phyloP scores from a whole-genome alignment of 495 filamentous ascomycete genomes.

The Neurospora sp. region DNA sequence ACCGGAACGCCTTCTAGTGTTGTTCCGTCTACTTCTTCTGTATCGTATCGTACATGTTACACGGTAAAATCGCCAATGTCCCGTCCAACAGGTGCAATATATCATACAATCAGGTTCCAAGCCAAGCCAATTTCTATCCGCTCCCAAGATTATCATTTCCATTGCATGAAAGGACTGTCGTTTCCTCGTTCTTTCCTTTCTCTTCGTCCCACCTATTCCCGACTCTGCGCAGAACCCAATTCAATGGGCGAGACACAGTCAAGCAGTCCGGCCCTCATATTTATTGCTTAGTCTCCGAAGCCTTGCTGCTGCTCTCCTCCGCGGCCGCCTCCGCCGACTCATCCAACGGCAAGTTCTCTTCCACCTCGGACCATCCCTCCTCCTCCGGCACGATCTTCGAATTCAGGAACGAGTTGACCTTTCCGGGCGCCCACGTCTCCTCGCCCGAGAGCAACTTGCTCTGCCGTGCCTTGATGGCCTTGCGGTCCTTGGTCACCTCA shows the following conservation, averaged over 20 bases:
- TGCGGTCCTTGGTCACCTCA: conserved; percentile 7
- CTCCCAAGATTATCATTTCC: not conserved
- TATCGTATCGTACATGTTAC: not conserved
- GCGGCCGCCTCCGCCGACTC: conserved; percentile 9
- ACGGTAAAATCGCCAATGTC: not conserved
- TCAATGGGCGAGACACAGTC: not conserved
- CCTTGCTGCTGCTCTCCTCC: conserved; percentile 2
- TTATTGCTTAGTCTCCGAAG: not conserved
- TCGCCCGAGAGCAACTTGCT: conserved; percentile 23
- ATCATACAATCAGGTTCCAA: not conserved
- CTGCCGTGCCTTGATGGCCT: conserved; percentile 21
- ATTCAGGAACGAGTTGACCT: conserved; percentile 39
- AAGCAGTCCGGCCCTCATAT: not conserved
- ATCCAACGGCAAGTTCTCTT: conserved; percentile 5
- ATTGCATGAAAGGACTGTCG: not conserved
- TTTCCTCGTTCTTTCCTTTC: not conserved
- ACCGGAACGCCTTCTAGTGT: not conserved
- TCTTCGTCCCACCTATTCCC: not conserved
- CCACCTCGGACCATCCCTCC: conserved; percentile 24
- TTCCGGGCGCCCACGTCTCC: conserved; percentile 28
- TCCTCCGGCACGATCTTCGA: conserved; percentile 18
- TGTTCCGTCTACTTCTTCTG: not conserved
- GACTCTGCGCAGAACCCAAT: not conserved
- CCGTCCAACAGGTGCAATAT: not conserved
- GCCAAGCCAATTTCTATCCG: not conserved